These are phyloP conservation scores for Magnusiomyces suaveolens DNA, from an alignment of 1,139 yeast species.

Conservation along the genomic window DNA sequence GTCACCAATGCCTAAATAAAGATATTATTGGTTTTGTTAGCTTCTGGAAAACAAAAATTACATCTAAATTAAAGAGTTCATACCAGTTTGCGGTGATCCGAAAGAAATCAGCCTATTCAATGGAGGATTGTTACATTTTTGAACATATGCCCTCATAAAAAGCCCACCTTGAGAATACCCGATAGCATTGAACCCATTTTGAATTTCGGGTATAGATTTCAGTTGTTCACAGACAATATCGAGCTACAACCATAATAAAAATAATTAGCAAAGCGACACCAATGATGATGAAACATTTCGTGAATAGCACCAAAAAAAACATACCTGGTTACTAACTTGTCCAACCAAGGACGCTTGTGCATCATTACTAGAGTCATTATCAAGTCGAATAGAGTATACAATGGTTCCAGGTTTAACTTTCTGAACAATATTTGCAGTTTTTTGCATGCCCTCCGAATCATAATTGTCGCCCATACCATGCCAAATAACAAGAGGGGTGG, in stretches of 20 bases:
- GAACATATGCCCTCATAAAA: slow-evolving; percentile 54
- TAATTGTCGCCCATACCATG: slow-evolving; percentile 78
- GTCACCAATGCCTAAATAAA: slow-evolving; percentile 39
- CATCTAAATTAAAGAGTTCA: neutral
- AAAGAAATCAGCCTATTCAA: slow-evolving; percentile 54
- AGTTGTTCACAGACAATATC: slow-evolving; percentile 39
- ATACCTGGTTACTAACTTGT: slow-evolving; percentile 42
- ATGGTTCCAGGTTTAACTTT: slow-evolving; percentile 42
- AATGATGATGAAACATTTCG: slow-evolving; percentile 18
- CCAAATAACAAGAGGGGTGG: slow-evolving; percentile 61
- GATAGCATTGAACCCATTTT: slow-evolving; percentile 56
- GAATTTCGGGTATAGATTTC: slow-evolving; percentile 35
- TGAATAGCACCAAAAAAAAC: no score
- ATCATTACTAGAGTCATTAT: slow-evolving; percentile 44
- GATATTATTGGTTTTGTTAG: neutral
- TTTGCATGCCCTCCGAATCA: slow-evolving; percentile 50
- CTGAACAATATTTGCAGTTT: slow-evolving; percentile 39
- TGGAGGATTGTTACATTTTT: slow-evolving; percentile 43
- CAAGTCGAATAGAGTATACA: slow-evolving; percentile 46
- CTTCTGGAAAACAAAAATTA: neutral
- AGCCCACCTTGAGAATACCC: slow-evolving; percentile 84
- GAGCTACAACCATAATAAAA: slow-evolving; percentile 14
- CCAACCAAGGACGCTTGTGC: slow-evolving; percentile 51
- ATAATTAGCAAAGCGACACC: neutral
- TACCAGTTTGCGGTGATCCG: slow-evolving; percentile 76